A percentile compares a stretch with the other conserved stretches of the same genome.
Evolutionary conservation across 1,284 basidiomycete genomes (phyloP).

Genomic region (Austroboletus novae-zelandiae): DNA sequence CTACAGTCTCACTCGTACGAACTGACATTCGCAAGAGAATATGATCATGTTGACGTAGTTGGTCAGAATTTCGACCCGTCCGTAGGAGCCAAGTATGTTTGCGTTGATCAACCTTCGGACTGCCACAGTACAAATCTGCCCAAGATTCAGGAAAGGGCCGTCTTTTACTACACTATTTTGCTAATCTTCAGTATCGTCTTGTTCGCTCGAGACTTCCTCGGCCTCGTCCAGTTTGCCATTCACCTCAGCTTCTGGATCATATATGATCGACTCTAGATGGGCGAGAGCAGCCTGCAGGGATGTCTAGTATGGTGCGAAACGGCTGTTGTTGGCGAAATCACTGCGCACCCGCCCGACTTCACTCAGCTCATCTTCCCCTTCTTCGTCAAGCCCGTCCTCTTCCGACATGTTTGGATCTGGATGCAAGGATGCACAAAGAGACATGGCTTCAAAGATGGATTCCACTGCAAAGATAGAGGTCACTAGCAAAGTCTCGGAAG

Average conservation of each 20-base stretch:
- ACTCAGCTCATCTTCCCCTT: slow-evolving; percentile 66
- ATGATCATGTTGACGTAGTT: no score
- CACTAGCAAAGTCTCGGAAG: slow-evolving; percentile 8
- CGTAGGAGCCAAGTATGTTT: background rate
- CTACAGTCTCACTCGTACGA: no score
- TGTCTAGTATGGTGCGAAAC: slow-evolving; percentile 86
- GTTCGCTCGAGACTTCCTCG: slow-evolving; percentile 17
- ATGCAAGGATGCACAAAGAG: slow-evolving; percentile 86
- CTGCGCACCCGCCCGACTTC: slow-evolving; percentile 93
- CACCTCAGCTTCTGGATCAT: slow-evolving; percentile 35
- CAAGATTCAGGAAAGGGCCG: background rate
- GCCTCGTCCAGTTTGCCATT: slow-evolving; percentile 18
- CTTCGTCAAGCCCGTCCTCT: slow-evolving; percentile 57
- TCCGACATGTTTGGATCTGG: slow-evolving; percentile 66
- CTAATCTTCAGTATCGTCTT: slow-evolving; percentile 12
- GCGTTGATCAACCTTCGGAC: no score
- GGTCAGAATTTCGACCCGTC: no score
- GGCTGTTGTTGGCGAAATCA: slow-evolving; percentile 77
- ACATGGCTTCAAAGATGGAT: slow-evolving; percentile 84
- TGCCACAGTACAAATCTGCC: no score
- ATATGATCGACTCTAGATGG: slow-evolving; percentile 74
- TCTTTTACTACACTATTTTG: background rate
- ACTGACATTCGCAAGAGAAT: no score
- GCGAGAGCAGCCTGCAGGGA: slow-evolving; percentile 64
- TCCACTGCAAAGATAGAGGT: slow-evolving; percentile 57